Percentiles rank a stretch among this genome's conserved stretches.
Evolutionary conservation across 192 early-diverging fungal species (phyloP).

Genomic region (Glomus cerebriforme): DNA sequence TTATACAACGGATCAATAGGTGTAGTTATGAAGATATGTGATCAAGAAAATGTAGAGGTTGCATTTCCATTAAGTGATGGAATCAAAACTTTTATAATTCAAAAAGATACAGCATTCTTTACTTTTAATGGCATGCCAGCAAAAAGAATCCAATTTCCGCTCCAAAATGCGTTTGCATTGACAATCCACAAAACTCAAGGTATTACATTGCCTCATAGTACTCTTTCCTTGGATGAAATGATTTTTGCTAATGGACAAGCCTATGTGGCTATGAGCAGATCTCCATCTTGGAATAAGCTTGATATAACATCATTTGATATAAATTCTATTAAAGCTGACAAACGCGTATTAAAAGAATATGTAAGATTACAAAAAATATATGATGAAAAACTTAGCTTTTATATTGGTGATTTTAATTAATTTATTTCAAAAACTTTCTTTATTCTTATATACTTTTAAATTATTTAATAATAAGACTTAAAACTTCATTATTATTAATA

Average conservation of each 20-base stretch:
- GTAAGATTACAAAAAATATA: not conserved
- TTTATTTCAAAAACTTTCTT: too few species aligned
- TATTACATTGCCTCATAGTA: not conserved
- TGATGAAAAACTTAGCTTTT: too few species aligned
- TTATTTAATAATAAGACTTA: too few species aligned
- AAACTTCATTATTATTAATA: too few species aligned
- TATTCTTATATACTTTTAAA: too few species aligned
- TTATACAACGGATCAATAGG: conserved; percentile 12
- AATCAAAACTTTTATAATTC: not conserved
- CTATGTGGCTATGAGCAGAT: not conserved
- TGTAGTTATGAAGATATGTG: not conserved
- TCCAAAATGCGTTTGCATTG: conserved; percentile 23
- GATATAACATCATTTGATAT: not conserved
- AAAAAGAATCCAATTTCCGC: not conserved
- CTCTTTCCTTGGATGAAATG: not conserved
- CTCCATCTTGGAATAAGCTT: not conserved
- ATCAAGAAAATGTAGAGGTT: not conserved
- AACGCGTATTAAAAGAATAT: not conserved
- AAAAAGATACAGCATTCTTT: not conserved
- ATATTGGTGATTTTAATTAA: too few species aligned
- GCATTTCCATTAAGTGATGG: not conserved
- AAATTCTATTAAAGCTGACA: not conserved
- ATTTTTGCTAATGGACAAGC: not conserved
- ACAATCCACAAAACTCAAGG: conserved; percentile 32
- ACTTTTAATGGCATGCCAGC: not conserved